Evolutionary conservation across 352 stramenopile species (phyloP), one percentile per base, ranked within the genome.

Genomic region (Globisporangium apiculatum): DNA sequence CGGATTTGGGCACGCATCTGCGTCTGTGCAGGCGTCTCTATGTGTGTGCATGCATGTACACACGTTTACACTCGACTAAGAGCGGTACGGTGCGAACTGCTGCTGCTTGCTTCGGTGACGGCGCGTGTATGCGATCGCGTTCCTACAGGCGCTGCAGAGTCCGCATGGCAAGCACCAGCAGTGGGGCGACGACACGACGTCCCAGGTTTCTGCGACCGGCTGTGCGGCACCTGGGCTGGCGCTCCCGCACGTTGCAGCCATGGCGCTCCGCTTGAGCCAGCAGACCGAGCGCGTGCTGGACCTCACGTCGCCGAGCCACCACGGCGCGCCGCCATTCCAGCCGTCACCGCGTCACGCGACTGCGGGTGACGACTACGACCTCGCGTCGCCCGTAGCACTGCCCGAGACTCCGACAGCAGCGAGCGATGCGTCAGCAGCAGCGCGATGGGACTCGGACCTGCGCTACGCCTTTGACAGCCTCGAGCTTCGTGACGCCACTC

Each of bases 121-220:
- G 24, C 24, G 24, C 24, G 24, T 31, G 24, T 31, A 31, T 31
- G 24, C 24, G 24, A 31, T 31, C 24, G 1, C 53, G 18, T n/a
- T 9, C 62, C 15, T n/a, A 10, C 51, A 91, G 81, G 82, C 82
- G 7, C 53, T 91, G 17, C 79, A 89, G 57, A 92, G 82, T 53
- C 82, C 82, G 5, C 82, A 89, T 31, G 82, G 77, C 0, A 72
- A 68, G 46, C 73, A 66, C 15, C 72, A 82, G 49, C 72, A 83
- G 42, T 86, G 79, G 76, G 64, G 72, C 18, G 68, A 74, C 4
- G 62, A 76, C 1, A 60, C 63, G 24, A 31, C 24, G 24, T 3
- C 24, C 24, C 24, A 31, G 24, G 24, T 31, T 31, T 31, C 24
- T 31, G 24, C 24, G 24, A 31, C 24, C 24, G 24, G 24, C 24